Evolutionary conservation across 257 asterid genomes (phyloP).

Genomic region (Eustoma russellianum): DNA sequence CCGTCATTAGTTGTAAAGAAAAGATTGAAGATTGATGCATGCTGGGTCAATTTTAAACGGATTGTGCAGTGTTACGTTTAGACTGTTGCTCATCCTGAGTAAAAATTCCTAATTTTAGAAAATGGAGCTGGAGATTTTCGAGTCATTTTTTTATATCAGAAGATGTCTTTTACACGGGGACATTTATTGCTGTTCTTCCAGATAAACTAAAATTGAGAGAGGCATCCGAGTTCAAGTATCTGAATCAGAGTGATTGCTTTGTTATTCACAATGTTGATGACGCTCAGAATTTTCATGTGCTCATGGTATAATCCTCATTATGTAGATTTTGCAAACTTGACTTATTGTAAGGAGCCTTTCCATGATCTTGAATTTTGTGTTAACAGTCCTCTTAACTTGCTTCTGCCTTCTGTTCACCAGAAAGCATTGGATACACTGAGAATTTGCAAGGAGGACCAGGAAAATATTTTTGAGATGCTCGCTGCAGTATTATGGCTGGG

Average conservation of each 20-base stretch:
- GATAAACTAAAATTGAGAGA: slow-evolving; percentile 61
- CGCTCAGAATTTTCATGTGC: slow-evolving; percentile 49
- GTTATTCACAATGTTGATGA: slow-evolving; percentile 55
- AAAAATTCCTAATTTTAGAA: too few species aligned
- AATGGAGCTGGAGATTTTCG: background rate
- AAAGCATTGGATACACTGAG: slow-evolving; percentile 53
- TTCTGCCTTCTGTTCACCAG: slow-evolving; percentile 33
- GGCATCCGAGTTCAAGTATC: slow-evolving; percentile 65
- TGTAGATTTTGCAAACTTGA: background rate
- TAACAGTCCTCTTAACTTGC: slow-evolving; percentile 7
- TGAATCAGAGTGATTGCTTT: slow-evolving; percentile 71
- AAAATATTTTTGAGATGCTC: slow-evolving; percentile 66
- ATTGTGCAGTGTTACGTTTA: background rate
- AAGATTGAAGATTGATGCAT: background rate
- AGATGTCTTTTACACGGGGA: too few species aligned
- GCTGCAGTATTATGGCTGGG: slow-evolving; percentile 98
- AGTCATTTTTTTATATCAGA: too few species aligned
- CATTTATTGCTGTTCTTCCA: slow-evolving; percentile 23
- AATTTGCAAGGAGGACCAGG: slow-evolving; percentile 71
- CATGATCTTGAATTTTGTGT: background rate
- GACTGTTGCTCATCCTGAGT: background rate
- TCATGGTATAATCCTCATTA: slow-evolving; percentile 23
- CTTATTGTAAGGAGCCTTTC: background rate
- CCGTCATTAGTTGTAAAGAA: too few species aligned
- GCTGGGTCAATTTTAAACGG: background rate